Base-by-base conservation (phyloP, 768 basidiomycete species). In the Boletus tylopilopsis region DNA sequence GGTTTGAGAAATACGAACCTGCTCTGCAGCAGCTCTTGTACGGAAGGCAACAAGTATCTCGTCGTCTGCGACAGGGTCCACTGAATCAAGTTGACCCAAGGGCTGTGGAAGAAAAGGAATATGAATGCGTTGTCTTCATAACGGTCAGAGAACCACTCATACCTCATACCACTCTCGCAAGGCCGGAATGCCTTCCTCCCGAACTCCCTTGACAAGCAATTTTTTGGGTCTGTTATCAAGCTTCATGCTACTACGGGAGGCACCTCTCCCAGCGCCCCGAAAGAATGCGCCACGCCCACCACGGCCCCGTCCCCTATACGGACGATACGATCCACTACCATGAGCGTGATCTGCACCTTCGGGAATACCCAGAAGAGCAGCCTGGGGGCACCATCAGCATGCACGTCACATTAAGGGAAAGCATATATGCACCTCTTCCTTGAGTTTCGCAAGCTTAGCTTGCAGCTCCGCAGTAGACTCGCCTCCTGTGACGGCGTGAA, bases 211-310 rank as follows among this genome's bases (percentile, higher is more conserved):
- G 24, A 96, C 73, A 19, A 87, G 68, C 21, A 96, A 70, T 67
- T 81, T 85, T 71, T 84, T 87, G 10, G 93, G 88, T 16, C 93
- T 81, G 61, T 94, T 92, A 67, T 96, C 93, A 24, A 96, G 79
- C 62, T 88, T 88, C 86, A 95, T 87, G 59, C 84, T 91, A 10
- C 75, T 72, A 35, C 85, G 78, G 10, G 82, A 75, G 39, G 80
- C 83, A 49, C 89, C 87, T 38, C 89, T 80, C 55, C 78, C 73
- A 9, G 73, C 75, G 35, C 76, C 77, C 13, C 87, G 80, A 64
- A 76, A 81, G 59, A 76, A 84, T 13, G 79, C 71, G 39, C 90
- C 68, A 0, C 74, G 74, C 23, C 66, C 68, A 3, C 84, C 87
- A 47, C 86, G 73, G 27, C 74, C 80, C 22, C 84, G 80, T 11